phyloP scores from a whole-genome alignment of 2,329 filamentous ascomycete genomes.

The Aspergillus pseudotamarii region DNA sequence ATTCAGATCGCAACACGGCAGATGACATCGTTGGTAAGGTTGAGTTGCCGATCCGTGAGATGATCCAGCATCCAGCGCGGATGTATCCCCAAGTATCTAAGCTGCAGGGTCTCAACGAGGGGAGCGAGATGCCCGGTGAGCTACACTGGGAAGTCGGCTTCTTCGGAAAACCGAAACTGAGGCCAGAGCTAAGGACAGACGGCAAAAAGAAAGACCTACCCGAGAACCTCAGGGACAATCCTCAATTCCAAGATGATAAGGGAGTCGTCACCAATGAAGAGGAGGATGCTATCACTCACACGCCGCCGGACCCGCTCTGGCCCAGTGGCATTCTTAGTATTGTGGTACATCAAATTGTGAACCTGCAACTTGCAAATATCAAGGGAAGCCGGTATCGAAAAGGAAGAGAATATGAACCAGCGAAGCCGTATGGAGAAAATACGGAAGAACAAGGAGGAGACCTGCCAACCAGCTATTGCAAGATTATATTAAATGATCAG shows the following conservation, averaged over 20 bases:
- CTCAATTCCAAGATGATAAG: conserved; percentile 85
- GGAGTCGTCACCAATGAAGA: conserved; percentile 71
- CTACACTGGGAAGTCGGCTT: conserved; percentile 96
- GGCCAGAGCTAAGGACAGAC: conserved; percentile 80
- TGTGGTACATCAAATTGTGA: conserved; percentile 92
- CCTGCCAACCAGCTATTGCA: conserved; percentile 91
- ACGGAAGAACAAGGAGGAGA: conserved; percentile 80
- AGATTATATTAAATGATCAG: conserved; percentile 85
- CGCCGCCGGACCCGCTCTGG: conserved; percentile 94
- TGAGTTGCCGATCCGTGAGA: conserved; percentile 88
- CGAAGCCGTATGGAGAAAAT: conserved; percentile 78
- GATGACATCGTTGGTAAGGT: conserved; percentile 96
- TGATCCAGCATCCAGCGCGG: conserved; percentile 89
- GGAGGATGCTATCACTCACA: conserved; percentile 84
- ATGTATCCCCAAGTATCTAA: conserved; percentile 91
- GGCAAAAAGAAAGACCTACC: conserved; percentile 81
- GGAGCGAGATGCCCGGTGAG: conserved; percentile 87
- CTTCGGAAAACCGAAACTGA: conserved; percentile 88
- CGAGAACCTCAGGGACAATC: conserved; percentile 70
- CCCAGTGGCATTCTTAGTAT: conserved; percentile 86
- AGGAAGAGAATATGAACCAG: conserved; percentile 85
- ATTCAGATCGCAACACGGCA: conserved; percentile 87
- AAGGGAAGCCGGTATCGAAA: conserved; percentile 81
- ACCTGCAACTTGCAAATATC: conserved; percentile 87
- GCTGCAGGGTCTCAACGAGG: conserved; percentile 78